Evolutionary conservation across 2,329 filamentous ascomycete genomes (phyloP).

Genomic region (Aspergillus sp.): DNA sequence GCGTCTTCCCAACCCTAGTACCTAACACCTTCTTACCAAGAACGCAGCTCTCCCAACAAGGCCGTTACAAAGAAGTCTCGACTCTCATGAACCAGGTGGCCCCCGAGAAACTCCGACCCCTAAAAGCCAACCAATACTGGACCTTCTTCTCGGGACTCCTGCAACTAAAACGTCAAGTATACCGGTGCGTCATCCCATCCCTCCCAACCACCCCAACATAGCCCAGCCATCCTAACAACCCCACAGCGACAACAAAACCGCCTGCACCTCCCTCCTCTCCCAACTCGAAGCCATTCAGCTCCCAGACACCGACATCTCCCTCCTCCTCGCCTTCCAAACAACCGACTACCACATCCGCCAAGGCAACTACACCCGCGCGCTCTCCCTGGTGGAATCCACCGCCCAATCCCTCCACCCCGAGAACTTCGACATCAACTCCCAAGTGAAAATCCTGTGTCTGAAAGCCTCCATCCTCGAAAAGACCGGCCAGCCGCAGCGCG

Average conservation of each 20-base stretch:
- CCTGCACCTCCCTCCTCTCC: slow-evolving; percentile 57
- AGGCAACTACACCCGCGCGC: slow-evolving; percentile 53
- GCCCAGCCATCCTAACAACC: slow-evolving; percentile 14
- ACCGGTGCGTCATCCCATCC: slow-evolving; percentile 32
- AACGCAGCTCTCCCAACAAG: slow-evolving; percentile 58
- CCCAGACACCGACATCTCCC: slow-evolving; percentile 59
- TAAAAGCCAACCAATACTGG: slow-evolving; percentile 70
- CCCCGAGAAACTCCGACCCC: slow-evolving; percentile 63
- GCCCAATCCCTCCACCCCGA: slow-evolving; percentile 53
- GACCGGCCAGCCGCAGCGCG: slow-evolving; percentile 68
- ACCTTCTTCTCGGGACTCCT: slow-evolving; percentile 44
- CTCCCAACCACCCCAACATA: neutral
- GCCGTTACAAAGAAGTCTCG: slow-evolving; percentile 69
- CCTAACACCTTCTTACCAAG: neutral
- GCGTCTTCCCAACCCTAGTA: slow-evolving; percentile 11
- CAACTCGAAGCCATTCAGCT: slow-evolving; percentile 55
- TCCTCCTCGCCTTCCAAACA: slow-evolving; percentile 59
- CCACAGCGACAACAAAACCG: slow-evolving; percentile 54
- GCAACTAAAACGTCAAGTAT: slow-evolving; percentile 43
- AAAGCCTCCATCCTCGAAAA: slow-evolving; percentile 71
- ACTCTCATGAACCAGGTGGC: slow-evolving; percentile 60
- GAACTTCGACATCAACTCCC: slow-evolving; percentile 64
- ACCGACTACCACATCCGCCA: slow-evolving; percentile 60
- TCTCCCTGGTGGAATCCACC: slow-evolving; percentile 54
- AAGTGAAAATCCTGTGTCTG: slow-evolving; percentile 68